Conservation (phyloP, 202 grass and related monocot genomes). For the Panicum virgatum region DNA sequence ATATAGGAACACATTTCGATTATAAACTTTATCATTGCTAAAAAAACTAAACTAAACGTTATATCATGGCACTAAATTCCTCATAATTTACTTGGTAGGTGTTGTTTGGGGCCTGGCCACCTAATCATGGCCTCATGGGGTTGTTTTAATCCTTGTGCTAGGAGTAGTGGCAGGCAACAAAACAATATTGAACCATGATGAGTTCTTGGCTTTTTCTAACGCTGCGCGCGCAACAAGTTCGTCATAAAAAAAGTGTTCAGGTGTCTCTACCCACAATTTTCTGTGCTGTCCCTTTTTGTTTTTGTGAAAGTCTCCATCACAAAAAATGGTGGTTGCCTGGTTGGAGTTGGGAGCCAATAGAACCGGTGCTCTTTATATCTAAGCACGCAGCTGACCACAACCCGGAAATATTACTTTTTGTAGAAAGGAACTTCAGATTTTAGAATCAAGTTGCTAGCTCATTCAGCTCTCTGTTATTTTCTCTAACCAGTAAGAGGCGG, state of each 20-base stretch:
- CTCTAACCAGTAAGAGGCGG: background rate
- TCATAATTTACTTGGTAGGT: conserved; percentile 33
- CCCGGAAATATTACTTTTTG: conserved; percentile 8
- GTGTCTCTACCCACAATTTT: background rate
- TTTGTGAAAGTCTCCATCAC: conserved; percentile 15
- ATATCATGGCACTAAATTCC: background rate
- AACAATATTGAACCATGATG: conserved; percentile 25
- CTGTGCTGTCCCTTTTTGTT: background rate
- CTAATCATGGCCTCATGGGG: conserved; percentile 30
- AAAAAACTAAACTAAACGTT: background rate
- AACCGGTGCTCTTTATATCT: background rate
- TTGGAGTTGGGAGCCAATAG: conserved; percentile 21
- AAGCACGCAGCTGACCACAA: conserved; percentile 16
- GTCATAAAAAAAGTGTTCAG: conserved; percentile 39
- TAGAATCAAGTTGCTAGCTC: background rate
- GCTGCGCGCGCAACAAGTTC: conserved; percentile 2
- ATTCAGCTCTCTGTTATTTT: conserved; percentile 9
- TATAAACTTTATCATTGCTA: background rate
- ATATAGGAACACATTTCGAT: background rate
- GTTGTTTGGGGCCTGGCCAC: background rate
- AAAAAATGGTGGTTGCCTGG: background rate
- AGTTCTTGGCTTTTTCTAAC: conserved; percentile 28
- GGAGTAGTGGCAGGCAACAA: conserved; percentile 14
- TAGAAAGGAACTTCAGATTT: conserved; percentile 1
- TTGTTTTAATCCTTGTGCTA: conserved; percentile 6